These are phyloP conservation scores for Pythium vanterpoolii DNA, from an alignment of 352 stramenopile genomes.

Conservation along the genomic window DNA sequence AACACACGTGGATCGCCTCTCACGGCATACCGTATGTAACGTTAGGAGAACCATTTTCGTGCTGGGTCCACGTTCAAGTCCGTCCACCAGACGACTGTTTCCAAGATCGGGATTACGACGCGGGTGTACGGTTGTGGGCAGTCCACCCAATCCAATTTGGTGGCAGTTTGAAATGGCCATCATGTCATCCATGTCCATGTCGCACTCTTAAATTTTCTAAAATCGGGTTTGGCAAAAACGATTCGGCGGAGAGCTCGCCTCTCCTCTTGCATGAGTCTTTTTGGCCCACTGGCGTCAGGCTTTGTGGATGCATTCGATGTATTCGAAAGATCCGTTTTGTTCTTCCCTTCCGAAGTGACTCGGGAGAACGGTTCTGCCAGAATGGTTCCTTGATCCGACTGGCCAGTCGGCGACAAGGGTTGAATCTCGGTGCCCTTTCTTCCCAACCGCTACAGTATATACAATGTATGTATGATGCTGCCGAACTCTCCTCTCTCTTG, in stretches of 20 bases:
- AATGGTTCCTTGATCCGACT: background rate
- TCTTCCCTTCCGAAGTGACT: background rate
- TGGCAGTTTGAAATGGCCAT: background rate
- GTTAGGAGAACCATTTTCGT: no score
- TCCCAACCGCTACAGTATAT: background rate
- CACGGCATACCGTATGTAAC: no score
- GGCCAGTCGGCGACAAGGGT: conserved; percentile 6
- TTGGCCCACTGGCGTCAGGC: background rate
- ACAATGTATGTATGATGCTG: no score
- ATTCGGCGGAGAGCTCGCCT: background rate
- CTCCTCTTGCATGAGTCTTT: background rate
- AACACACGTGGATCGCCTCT: no score
- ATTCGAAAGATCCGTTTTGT: background rate
- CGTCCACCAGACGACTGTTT: no score
- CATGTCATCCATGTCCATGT: background rate
- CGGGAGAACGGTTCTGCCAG: background rate
- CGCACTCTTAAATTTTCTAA: no score
- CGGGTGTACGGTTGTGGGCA: no score
- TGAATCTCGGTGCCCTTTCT: conserved; percentile 13
- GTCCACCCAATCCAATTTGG: no score
- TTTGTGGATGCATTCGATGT: background rate
- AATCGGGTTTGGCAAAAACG: no score
- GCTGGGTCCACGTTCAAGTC: no score
- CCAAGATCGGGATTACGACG: no score
- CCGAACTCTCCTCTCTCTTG: background rate